Evolutionary conservation across 345 rosid species (phyloP), one percentile per base, ranked within the genome.

Genomic region (Aquilaria sinensis): DNA sequence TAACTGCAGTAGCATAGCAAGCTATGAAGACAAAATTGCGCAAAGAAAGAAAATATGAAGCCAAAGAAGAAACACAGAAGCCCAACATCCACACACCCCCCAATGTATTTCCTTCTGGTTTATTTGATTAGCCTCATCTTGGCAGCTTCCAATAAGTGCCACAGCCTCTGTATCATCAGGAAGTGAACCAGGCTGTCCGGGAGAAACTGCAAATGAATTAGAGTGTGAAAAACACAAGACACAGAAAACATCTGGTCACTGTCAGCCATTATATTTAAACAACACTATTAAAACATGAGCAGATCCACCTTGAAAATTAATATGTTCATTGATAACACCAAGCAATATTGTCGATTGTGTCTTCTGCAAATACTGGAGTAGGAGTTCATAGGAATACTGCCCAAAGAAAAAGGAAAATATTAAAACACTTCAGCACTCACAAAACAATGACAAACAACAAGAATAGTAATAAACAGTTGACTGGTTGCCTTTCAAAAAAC

Each of bases 371-470:
- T 87, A 84, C 74, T 95, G 94, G 77, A 95, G 75, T 65, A 95
- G 82, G 54, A 95, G 98, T 66, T 91, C 98, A 66, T 87, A 79
- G 63, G 99, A 87, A 74, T 91, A 91, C 99, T 95, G 83, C 63
- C 55, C 78, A 74, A 74, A 62, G 30, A 52, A 70, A 70, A 54
- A n/a, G 31, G 41, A 31, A 68, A 59, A 3, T 49, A 50, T 34
- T 14, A 37, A 37, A 37, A 37, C 8, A 50, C 31, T 14, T 69
- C 53, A 76, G 72, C 58, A 65, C 59, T 46, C 30, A 51, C 15
- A 41, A 67, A 56, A 50, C 47, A 31, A 37, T n/a, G 51, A 23
- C 23, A 23, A 23, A 23, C 23, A 61, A 50, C 11, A 53, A 29
- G 41, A 31, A 7, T 16, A 23, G 12, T 2, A 13, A 13, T 63